phyloP scores from a whole-genome alignment of 1,284 basidiomycete genomes.

The Fistulinella staudtii region DNA sequence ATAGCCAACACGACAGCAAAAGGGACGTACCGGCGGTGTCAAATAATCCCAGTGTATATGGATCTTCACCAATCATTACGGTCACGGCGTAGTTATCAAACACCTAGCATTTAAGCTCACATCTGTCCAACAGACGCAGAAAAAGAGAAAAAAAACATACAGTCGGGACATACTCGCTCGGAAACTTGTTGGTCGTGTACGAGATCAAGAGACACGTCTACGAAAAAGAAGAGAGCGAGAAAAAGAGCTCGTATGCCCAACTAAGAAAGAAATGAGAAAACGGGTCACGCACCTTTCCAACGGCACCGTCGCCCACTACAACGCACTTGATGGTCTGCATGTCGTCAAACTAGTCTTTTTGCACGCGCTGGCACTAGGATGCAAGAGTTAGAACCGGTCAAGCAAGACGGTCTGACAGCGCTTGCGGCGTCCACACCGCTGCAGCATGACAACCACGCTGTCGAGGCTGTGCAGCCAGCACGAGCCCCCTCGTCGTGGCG shows the following conservation, averaged over 20 bases:
- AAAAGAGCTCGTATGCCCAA: background rate
- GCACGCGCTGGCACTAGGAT: background rate
- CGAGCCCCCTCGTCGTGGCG: conserved; percentile 7
- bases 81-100: conserved; percentile 99
- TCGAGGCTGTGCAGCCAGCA: conserved; percentile 24
- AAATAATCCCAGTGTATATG: conserved; percentile 97
- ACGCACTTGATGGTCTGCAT: conserved; percentile 99
- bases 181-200: conserved; percentile 99
- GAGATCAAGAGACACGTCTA: conserved; percentile 99
- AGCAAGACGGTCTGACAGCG: conserved; percentile 18
- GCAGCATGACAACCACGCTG: conserved; percentile 32
- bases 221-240: background rate
- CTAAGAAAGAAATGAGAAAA: background rate
- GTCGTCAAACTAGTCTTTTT: conserved; percentile 13
- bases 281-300: conserved; percentile 84
- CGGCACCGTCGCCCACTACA: conserved; percentile 99
- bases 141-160: conserved; percentile 49
- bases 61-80: conserved; percentile 99
- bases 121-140: conserved; percentile 11
- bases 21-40: conserved; percentile 84
- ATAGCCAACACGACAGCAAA: background rate
- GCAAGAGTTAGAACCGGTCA: background rate
- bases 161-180: conserved; percentile 98
- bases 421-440: conserved; percentile 10
- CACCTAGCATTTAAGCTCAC: conserved; percentile 53